phyloP scores from a whole-genome alignment of 805 yeast species.

The Vanderwaltozyma polyspora region DNA sequence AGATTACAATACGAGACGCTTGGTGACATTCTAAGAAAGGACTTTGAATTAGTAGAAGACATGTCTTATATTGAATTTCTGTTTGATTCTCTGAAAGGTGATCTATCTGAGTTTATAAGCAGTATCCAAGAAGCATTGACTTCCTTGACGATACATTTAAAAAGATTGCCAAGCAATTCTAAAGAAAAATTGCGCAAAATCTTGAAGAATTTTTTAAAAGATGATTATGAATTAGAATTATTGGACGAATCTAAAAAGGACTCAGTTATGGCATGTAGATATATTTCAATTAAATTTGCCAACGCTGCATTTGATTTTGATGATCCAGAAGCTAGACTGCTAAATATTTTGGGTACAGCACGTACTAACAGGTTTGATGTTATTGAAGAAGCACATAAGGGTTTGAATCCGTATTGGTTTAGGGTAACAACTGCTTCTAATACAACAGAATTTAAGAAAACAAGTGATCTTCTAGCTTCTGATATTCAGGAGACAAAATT shows the following conservation, averaged over 20 bases:
- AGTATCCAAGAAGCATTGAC: conserved; percentile 65
- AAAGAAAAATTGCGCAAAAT: conserved; percentile 33
- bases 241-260: conserved; percentile 17
- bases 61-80: conserved; percentile 50
- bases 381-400: conserved; percentile 67
- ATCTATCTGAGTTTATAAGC: conserved; percentile 47
- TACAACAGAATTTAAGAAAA: conserved; percentile 32
- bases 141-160: conserved; percentile 40
- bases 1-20: conserved; percentile 67
- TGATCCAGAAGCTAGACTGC: conserved; percentile 54
- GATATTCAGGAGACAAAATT: conserved; percentile 30
- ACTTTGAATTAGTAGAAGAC: conserved; percentile 34
- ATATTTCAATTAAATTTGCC: conserved; percentile 51
- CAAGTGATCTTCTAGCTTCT: conserved; percentile 35
- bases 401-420: conserved; percentile 78
- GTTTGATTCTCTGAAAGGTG: conserved; percentile 58
- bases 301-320: conserved; percentile 54
- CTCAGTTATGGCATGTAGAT: conserved; percentile 43
- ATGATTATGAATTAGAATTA: conserved; percentile 18
- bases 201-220: conserved; percentile 29
- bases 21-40: conserved; percentile 49
- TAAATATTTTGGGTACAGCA: conserved; percentile 57
- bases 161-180: conserved; percentile 28
- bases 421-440: conserved; percentile 39
- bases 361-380: conserved; percentile 55